Base-by-base conservation (phyloP, 2,329 filamentous ascomycete genomes). In the Colletotrichum tropicale region DNA sequence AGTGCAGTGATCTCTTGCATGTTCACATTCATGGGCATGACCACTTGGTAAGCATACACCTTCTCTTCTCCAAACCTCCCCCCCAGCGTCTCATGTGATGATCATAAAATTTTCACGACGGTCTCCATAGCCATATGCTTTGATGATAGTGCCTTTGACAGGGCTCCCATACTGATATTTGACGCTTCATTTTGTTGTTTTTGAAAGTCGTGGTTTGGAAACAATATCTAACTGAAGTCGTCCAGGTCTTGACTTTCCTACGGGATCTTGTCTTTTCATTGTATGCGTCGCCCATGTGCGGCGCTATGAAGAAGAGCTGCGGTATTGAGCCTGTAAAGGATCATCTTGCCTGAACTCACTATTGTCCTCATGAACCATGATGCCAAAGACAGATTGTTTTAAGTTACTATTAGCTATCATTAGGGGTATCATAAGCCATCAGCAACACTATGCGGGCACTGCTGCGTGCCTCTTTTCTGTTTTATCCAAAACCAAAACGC, bases 71-170 rank as follows among this genome's bases (percentile, higher is more conserved):
- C 13, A 0, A 43, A 43, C 36, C 21, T 2, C 7, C 15, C 4
- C 60, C 21, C 36, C 48, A 30, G 60, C 73, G 73, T 76, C 69
- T 71, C 56, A 75, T 64, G 61, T 78, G 77, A 78, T 78, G 77
- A 78, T 76, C 61, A 66, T 64, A 75, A 77, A 71, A 75, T 77
- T 76, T 72, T 78, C 77, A 78, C 77, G 77, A 78, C 77, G 77
- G 77, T 78, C 77, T 77, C 75, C 77, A 76, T 75, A 78, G 77
- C 76, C 71, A 68, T 76, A 75, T 77, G 77, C 77, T 72, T 77
- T 78, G 77, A 78, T 78, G 77, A 78, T 66, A 78, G 60, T 67
- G 77, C 77, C 77, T 75, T 77, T 78, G 77, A 78, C 77, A 77
- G 62, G 77, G 77, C 75, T 61, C 71, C 72, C 71, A 36, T 67